Evolutionary conservation across 2,329 filamentous ascomycete genomes (phyloP).

Genomic region (Ceratocystis harringtonii): DNA sequence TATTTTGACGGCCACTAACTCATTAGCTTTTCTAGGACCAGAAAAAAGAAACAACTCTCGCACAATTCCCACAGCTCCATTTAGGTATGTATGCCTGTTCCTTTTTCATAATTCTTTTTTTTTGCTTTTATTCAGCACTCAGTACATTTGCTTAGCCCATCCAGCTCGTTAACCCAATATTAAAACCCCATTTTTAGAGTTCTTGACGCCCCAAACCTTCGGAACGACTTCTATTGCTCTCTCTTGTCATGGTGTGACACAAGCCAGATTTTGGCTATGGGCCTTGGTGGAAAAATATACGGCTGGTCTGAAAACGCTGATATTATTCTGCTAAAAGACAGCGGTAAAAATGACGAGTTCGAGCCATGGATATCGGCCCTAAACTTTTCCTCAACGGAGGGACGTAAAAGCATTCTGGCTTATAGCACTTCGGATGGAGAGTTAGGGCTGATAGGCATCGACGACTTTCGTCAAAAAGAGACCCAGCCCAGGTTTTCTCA

Average conservation of each 20-base stretch:
- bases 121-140: slow-evolving; percentile 19
- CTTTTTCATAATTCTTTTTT: background rate
- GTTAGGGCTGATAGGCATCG: slow-evolving; percentile 56
- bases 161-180: background rate
- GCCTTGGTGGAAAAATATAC: slow-evolving; percentile 64
- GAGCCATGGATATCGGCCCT: slow-evolving; percentile 58
- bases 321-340: slow-evolving; percentile 40
- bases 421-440: slow-evolving; percentile 66
- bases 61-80: slow-evolving; percentile 15
- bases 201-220: slow-evolving; percentile 73
- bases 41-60: background rate
- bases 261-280: slow-evolving; percentile 65
- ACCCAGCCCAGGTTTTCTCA: slow-evolving; percentile 33
- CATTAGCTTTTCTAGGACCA: background rate
- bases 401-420: slow-evolving; percentile 66
- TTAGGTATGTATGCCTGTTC: slow-evolving; percentile 11
- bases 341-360: slow-evolving; percentile 18
- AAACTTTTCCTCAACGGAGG: slow-evolving; percentile 72
- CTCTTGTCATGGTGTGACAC: slow-evolving; percentile 70
- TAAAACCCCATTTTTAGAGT: slow-evolving; percentile 36
- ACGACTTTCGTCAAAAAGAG: slow-evolving; percentile 38
- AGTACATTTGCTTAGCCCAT: background rate
- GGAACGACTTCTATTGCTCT: slow-evolving; percentile 93
- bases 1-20: background rate
- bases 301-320: slow-evolving; percentile 70